These are phyloP conservation scores for Mycena olivaceomarginata DNA, from an alignment of 768 basidiomycete species.

Conservation along the genomic window DNA sequence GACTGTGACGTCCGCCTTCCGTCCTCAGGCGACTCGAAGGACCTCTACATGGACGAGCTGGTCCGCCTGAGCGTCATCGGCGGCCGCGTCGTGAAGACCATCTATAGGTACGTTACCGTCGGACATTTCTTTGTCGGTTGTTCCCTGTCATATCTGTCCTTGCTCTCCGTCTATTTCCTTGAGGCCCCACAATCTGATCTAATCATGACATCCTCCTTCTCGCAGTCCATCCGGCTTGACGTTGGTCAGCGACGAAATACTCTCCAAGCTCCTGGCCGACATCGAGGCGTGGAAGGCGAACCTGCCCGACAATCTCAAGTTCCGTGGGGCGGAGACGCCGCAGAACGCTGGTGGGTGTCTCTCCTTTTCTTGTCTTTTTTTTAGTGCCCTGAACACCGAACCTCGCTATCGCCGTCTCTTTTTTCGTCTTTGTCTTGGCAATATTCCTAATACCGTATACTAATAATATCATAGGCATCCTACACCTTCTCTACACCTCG, in stretches of 20 bases:
- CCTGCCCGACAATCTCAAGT: constrained; percentile 87
- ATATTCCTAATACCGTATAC: not conserved
- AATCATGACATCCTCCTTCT: not conserved
- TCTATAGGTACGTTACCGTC: constrained; percentile 81
- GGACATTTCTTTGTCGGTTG: not conserved
- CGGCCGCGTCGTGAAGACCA: constrained; percentile 93
- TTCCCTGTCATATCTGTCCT: not conserved
- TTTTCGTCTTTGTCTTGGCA: not conserved
- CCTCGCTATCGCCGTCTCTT: not conserved
- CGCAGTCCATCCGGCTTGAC: constrained; percentile 90
- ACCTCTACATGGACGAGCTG: constrained; percentile 92
- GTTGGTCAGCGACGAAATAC: constrained; percentile 88
- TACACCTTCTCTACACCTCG: constrained; percentile 92
- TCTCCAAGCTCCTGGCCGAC: constrained; percentile 78
- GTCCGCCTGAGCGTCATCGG: constrained; percentile 94
- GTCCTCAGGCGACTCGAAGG: constrained; percentile 87
- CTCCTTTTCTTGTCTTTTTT: not conserved
- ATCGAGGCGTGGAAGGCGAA: constrained; percentile 86
- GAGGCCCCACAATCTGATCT: constrained; percentile 30
- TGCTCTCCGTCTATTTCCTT: constrained; percentile 22
- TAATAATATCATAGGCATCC: constrained; percentile 72
- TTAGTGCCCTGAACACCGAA: not conserved
- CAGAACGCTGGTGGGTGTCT: constrained; percentile 75
- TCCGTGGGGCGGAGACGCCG: constrained; percentile 81
- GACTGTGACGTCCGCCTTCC: constrained; percentile 98